Percentiles rank a stretch among this genome's conserved stretches.
Evolutionary conservation across 2,329 filamentous ascomycete species (phyloP).

Genomic region (Raffaelea deltoideospora): DNA sequence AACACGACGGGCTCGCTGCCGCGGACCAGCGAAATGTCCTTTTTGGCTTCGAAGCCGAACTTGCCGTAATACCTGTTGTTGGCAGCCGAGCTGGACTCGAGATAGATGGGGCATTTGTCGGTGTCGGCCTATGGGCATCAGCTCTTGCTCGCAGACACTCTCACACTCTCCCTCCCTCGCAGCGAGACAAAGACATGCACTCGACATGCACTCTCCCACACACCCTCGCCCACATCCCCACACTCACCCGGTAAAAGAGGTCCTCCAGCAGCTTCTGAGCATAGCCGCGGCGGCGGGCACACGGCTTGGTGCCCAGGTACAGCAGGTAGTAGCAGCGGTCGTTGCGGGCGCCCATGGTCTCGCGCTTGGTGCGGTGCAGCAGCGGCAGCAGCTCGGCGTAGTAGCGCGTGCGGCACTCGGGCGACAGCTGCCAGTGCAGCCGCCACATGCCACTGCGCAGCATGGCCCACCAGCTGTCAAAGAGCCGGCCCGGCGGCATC

Average conservation of each 20-base stretch:
- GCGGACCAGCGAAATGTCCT: slow-evolving; percentile 47
- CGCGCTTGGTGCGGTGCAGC: slow-evolving; percentile 55
- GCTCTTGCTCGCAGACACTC: too few species aligned
- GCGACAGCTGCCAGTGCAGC: slow-evolving; percentile 57
- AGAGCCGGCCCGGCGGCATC: slow-evolving; percentile 60
- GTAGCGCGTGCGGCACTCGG: slow-evolving; percentile 59
- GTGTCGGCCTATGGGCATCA: slow-evolving; percentile 40
- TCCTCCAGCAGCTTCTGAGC: slow-evolving; percentile 55
- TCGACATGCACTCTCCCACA: too few species aligned
- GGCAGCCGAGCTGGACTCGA: slow-evolving; percentile 57
- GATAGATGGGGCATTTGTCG: slow-evolving; percentile 54
- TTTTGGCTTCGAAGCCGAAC: slow-evolving; percentile 55
- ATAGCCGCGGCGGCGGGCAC: slow-evolving; percentile 56
- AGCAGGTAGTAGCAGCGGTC: slow-evolving; percentile 59
- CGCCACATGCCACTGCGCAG: slow-evolving; percentile 66
- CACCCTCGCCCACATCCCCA: too few species aligned
- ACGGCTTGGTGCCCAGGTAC: slow-evolving; percentile 63
- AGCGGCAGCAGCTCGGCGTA: slow-evolving; percentile 64
- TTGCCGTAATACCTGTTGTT: slow-evolving; percentile 62
- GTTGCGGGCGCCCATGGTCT: slow-evolving; percentile 39
- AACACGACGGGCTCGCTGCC: slow-evolving; percentile 44
- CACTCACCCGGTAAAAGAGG: slow-evolving; percentile 45
- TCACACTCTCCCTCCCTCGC: too few species aligned
- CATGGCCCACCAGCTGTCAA: slow-evolving; percentile 58
- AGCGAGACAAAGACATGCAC: too few species aligned